Evolutionary conservation across 2,329 filamentous ascomycete species (phyloP).

Genomic region (Blastomyces gilchristii): DNA sequence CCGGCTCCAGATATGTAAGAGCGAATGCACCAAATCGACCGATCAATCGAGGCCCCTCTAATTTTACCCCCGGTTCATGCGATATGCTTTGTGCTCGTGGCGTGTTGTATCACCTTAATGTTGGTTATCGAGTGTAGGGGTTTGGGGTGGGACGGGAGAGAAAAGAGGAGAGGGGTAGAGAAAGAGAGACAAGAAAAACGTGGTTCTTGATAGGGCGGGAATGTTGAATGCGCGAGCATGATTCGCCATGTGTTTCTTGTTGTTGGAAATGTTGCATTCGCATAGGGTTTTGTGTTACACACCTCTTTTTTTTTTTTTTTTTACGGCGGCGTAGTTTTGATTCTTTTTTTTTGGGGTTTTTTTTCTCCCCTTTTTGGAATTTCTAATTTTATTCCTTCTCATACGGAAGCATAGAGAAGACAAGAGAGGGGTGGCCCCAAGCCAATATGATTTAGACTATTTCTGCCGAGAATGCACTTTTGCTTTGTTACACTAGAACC

Average conservation of each 20-base stretch:
- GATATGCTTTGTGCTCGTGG: neutral
- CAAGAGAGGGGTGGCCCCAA: no score
- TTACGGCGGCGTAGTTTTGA: neutral
- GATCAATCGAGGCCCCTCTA: neutral
- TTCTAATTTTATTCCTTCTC: no score
- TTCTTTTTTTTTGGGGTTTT: neutral
- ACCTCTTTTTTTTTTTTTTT: no score
- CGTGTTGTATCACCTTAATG: neutral
- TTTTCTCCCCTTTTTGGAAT: no score
- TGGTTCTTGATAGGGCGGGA: neutral
- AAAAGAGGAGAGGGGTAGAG: neutral
- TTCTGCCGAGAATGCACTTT: no score
- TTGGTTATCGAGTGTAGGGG: neutral
- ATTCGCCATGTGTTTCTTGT: conserved; percentile 1
- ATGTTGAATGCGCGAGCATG: no score
- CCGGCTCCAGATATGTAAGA: neutral
- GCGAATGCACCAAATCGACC: neutral
- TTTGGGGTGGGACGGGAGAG: neutral
- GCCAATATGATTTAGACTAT: no score
- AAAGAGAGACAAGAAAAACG: neutral
- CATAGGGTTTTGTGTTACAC: neutral
- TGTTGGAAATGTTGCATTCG: neutral
- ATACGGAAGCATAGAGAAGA: no score
- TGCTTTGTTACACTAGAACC: no score
- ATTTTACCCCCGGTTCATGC: neutral